phyloP scores from a whole-genome alignment of 768 basidiomycete genomes.

The Tephrocybe sp. region DNA sequence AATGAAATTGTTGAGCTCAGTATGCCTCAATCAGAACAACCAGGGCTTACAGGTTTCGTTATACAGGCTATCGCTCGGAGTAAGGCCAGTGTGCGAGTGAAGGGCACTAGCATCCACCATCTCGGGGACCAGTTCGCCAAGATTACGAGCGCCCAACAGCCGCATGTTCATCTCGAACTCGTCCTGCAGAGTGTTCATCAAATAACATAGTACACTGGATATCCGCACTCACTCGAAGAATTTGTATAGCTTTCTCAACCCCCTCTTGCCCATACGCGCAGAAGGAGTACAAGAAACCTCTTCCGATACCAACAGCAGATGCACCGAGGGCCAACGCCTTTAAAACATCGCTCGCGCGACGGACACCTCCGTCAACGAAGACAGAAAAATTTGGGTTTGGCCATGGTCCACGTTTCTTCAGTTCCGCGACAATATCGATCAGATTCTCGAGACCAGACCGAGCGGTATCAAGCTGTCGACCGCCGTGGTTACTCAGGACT shows the following conservation, averaged over 20 bases:
- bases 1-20: neutral
- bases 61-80: neutral
- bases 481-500: neutral
- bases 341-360: constrained; percentile 79
- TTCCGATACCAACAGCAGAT: constrained; percentile 65
- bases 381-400: constrained; percentile 70
- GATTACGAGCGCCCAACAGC: constrained; percentile 76
- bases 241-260: constrained; percentile 78
- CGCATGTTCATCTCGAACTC: constrained; percentile 98
- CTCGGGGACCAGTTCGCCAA: constrained; percentile 76
- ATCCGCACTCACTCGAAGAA: constrained; percentile 54
- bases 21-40: neutral
- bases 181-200: constrained; percentile 49
- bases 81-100: neutral
- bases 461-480: constrained; percentile 39
- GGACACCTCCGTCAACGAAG: constrained; percentile 76
- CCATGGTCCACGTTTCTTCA: constrained; percentile 54
- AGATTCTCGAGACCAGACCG: constrained; percentile 73
- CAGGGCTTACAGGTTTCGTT: neutral
- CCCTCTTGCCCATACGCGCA: constrained; percentile 88
- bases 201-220: neutral
- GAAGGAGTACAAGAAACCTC: constrained; percentile 85
- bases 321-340: constrained; percentile 83
- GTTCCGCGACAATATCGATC: constrained; percentile 61
- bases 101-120: constrained; percentile 73